A percentile compares a stretch with the other conserved stretches of the same genome.
Evolutionary conservation across 768 basidiomycete species (phyloP).

Genomic region (Lentinula sp.): DNA sequence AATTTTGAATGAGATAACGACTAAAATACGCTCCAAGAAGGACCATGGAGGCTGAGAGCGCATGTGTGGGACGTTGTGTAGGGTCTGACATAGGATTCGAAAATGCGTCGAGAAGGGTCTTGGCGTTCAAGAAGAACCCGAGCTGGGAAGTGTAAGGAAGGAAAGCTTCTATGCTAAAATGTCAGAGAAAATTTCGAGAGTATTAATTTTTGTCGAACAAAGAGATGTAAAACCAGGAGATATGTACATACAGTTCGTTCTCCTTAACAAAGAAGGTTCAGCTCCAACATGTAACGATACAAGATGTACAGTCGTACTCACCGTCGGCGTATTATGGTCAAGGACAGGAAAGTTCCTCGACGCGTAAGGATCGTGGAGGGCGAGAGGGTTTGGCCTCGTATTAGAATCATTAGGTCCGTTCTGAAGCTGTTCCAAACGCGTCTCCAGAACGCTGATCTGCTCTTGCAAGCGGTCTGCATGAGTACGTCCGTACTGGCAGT

Average conservation of each 20-base stretch:
- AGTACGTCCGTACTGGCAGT: conserved; percentile 38
- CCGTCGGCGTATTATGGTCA: neutral
- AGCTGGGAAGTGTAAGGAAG: conserved; percentile 19
- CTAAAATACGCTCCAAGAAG: conserved; percentile 17
- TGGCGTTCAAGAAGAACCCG: conserved; percentile 28
- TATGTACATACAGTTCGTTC: too few species aligned
- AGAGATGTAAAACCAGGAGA: too few species aligned
- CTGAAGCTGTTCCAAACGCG: conserved; percentile 26
- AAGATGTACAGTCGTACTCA: too few species aligned
- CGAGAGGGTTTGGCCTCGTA: conserved; percentile 10
- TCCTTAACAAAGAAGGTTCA: too few species aligned
- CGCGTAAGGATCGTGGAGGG: conserved; percentile 18
- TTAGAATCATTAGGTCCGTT: conserved; percentile 11
- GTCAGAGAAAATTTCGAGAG: too few species aligned
- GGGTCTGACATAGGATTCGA: conserved; percentile 21
- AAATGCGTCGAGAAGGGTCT: conserved; percentile 32
- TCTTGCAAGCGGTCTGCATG: conserved; percentile 31
- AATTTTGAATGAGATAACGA: conserved; percentile 11
- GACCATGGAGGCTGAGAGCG: conserved; percentile 15
- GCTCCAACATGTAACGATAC: too few species aligned
- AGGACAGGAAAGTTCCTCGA: neutral
- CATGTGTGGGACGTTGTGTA: conserved; percentile 20
- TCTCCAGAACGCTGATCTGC: conserved; percentile 25
- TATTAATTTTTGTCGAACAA: too few species aligned
- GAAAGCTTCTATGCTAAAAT: neutral